Conservation (phyloP, 305 asterid genomes). For the Rubia balearica region DNA sequence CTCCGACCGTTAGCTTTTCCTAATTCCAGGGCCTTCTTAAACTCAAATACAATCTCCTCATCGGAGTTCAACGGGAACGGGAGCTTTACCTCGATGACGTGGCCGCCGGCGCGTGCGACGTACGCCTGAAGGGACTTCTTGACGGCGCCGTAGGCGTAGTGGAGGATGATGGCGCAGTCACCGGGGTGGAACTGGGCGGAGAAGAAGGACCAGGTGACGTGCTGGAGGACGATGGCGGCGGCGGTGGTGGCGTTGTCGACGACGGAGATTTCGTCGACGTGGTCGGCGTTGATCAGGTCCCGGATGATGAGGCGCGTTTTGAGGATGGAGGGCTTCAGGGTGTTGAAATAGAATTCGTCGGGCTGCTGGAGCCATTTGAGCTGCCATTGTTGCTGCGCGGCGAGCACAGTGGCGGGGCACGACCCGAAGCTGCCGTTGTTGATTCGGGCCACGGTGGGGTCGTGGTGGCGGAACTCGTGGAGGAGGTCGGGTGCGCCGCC, state of each 20-base stretch:
- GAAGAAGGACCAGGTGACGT: constrained; percentile 57
- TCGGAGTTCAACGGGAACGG: constrained; percentile 65
- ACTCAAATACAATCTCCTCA: constrained; percentile 46
- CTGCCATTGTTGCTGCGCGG: constrained; percentile 70
- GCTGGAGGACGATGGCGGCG: constrained; percentile 74
- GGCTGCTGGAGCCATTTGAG: constrained; percentile 72
- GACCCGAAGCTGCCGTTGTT: constrained; percentile 93
- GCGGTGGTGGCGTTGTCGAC: constrained; percentile 91
- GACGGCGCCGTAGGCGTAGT: constrained; percentile 73
- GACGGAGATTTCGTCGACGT: constrained; percentile 66
- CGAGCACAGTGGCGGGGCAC: constrained; percentile 63
- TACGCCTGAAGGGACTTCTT: constrained; percentile 77
- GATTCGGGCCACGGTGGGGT: constrained; percentile 54
- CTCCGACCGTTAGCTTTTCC: constrained; percentile 50
- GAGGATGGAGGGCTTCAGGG: constrained; percentile 56
- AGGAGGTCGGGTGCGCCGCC: constrained; percentile 32
- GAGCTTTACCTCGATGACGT: constrained; percentile 63
- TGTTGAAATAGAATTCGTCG: constrained; percentile 56
- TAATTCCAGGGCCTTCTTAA: constrained; percentile 44
- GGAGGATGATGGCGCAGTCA: constrained; percentile 64
- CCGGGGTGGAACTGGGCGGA: constrained; percentile 39
- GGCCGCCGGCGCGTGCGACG: constrained; percentile 73
- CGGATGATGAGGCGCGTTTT: constrained; percentile 47
- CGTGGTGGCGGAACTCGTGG: constrained; percentile 71
- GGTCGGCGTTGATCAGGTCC: constrained; percentile 61